Percentiles rank a stretch among this genome's conserved stretches.
Conservation (phyloP, 495 filamentous ascomycete genomes). For the Daldinia decipiens region DNA sequence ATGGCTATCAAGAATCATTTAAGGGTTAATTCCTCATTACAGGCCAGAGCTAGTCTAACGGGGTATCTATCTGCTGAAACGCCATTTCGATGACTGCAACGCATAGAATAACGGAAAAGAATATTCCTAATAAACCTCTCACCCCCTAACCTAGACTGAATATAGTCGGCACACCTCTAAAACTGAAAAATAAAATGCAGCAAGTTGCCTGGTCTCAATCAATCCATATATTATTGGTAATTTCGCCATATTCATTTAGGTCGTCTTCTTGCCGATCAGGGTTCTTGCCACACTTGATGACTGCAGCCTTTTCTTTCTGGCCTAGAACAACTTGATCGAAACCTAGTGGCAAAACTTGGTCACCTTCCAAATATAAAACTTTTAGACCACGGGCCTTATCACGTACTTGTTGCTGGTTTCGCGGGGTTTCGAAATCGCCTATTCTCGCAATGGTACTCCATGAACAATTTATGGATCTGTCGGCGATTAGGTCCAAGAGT, state of each 20-base stretch:
- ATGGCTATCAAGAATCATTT: background rate
- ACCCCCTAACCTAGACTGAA: too few relatives aligned
- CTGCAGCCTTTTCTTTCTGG: slow-evolving; percentile 57
- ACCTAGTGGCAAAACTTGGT: slow-evolving; percentile 53
- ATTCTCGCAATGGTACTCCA: slow-evolving; percentile 63
- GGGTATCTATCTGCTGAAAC: background rate
- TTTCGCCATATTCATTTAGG: slow-evolving; percentile 45
- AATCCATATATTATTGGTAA: slow-evolving; percentile 47
- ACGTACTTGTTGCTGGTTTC: slow-evolving; percentile 70
- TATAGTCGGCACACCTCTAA: too few relatives aligned
- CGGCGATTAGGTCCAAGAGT: slow-evolving; percentile 59
- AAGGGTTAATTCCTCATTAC: background rate
- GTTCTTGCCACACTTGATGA: slow-evolving; percentile 55
- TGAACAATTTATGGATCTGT: slow-evolving; percentile 59
- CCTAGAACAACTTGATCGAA: slow-evolving; percentile 62
- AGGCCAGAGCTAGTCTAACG: background rate
- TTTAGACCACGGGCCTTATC: slow-evolving; percentile 75
- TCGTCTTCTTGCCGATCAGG: slow-evolving; percentile 58
- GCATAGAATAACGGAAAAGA: background rate
- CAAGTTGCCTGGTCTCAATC: slow-evolving; percentile 4
- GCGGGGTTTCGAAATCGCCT: slow-evolving; percentile 52
- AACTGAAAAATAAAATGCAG: background rate
- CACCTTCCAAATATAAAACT: slow-evolving; percentile 64
- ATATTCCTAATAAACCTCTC: too few relatives aligned
- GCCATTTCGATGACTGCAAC: background rate